phyloP scores from a whole-genome alignment of 2,329 filamentous ascomycete genomes.

The Ceratocystiopsis minuta region DNA sequence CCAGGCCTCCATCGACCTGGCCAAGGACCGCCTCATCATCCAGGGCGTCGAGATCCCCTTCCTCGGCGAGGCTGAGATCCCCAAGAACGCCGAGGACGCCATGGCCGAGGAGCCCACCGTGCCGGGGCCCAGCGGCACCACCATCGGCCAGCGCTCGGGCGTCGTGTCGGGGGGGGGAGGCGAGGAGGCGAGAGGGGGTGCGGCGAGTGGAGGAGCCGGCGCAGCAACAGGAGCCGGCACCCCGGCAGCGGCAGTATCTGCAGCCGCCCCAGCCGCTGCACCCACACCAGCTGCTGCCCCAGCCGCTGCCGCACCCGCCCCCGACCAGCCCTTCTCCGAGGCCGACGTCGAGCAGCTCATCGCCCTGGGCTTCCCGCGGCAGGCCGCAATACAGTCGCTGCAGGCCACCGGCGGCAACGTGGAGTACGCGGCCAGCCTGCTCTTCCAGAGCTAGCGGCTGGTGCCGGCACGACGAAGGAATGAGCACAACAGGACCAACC shows the following conservation, averaged over 20 bases:
- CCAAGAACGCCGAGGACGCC: constrained; percentile 60
- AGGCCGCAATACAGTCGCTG: constrained; percentile 63
- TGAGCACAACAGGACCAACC: no score
- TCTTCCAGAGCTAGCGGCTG: constrained; percentile 34
- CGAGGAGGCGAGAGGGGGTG: background rate
- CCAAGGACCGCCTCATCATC: constrained; percentile 70
- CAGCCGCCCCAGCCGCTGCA: background rate
- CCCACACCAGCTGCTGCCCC: constrained; percentile 10
- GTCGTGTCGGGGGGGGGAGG: constrained; percentile 40
- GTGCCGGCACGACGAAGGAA: no score
- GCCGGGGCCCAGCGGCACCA: constrained; percentile 70
- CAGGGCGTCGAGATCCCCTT: constrained; percentile 79
- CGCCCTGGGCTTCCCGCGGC: constrained; percentile 57
- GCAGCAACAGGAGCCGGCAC: background rate
- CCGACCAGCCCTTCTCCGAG: constrained; percentile 26
- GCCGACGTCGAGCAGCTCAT: constrained; percentile 60
- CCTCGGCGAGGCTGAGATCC: constrained; percentile 81
- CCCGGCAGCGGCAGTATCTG: background rate
- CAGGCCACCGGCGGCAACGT: constrained; percentile 73
- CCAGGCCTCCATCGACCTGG: constrained; percentile 79
- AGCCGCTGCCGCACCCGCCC: constrained; percentile 11
- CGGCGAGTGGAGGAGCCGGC: no score
- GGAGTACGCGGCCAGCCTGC: constrained; percentile 68
- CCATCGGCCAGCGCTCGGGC: constrained; percentile 69
- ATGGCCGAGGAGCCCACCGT: constrained; percentile 67